Conservation (phyloP, 2,329 filamentous ascomycete species). For the Gremmenia infestans region DNA sequence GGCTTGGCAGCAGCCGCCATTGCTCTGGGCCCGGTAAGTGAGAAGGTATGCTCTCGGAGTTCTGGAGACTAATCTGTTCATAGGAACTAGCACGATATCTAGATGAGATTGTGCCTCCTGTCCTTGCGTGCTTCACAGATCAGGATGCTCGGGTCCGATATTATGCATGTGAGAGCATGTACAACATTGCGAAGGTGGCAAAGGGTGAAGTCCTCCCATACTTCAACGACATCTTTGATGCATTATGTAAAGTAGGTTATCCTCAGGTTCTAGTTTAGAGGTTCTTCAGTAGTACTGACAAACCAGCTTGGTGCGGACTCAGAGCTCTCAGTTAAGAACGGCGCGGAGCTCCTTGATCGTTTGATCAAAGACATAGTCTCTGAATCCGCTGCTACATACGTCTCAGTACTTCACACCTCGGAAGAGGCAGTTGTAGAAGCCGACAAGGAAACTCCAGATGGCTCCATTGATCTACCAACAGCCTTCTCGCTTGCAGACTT, state of each 20-base stretch:
- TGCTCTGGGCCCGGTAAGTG: slow-evolving; percentile 79
- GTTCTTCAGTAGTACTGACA: slow-evolving; percentile 7
- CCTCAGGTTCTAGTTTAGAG: background rate
- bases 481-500: slow-evolving; percentile 90
- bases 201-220: slow-evolving; percentile 96
- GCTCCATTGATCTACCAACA: slow-evolving; percentile 58
- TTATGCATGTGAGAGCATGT: slow-evolving; percentile 99
- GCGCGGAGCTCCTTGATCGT: slow-evolving; percentile 88
- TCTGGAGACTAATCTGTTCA: background rate
- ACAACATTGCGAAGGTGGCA: slow-evolving; percentile 98
- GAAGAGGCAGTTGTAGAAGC: slow-evolving; percentile 47
- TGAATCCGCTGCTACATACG: slow-evolving; percentile 90
- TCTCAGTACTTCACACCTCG: slow-evolving; percentile 73
- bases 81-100: slow-evolving; percentile 84
- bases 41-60: background rate
- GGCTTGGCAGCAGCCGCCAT: slow-evolving; percentile 94
- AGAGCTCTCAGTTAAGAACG: slow-evolving; percentile 96
- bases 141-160: slow-evolving; percentile 97
- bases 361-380: slow-evolving; percentile 95
- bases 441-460: slow-evolving; percentile 40
- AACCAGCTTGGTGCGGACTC: slow-evolving; percentile 85
- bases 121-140: slow-evolving; percentile 94
- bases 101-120: slow-evolving; percentile 89
- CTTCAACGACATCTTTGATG: slow-evolving; percentile 98
- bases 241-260: slow-evolving; percentile 76